Conservation (phyloP, 2,329 filamentous ascomycete species). For the Podosphaera fusca region DNA sequence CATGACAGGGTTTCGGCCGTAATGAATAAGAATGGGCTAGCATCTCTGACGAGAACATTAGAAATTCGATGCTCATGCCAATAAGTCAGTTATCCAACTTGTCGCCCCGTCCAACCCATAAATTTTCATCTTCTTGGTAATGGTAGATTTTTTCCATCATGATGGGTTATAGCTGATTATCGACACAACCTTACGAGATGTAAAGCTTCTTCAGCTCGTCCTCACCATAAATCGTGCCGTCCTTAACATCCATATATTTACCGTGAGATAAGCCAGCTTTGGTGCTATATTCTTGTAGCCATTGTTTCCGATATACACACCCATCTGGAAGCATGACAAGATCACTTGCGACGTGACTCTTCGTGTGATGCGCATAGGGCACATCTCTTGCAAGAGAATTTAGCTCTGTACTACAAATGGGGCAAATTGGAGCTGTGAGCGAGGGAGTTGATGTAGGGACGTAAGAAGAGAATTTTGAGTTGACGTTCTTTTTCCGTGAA, state of each 20-base stretch:
- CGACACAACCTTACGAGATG: constrained; percentile 36
- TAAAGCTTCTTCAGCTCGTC: constrained; percentile 64
- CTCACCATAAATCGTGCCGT: constrained; percentile 40
- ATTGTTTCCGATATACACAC: constrained; percentile 56
- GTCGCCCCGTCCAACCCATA: no score
- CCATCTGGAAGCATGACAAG: constrained; percentile 72
- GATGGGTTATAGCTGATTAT: no score
- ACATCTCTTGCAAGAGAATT: constrained; percentile 76
- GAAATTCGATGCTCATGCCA: no score
- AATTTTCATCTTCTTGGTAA: no score
- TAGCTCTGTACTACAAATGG: constrained; percentile 86
- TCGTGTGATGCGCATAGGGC: constrained; percentile 85
- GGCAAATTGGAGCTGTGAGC: constrained; percentile 48
- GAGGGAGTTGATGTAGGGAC: constrained; percentile 14
- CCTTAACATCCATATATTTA: constrained; percentile 56
- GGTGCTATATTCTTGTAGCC: constrained; percentile 51
- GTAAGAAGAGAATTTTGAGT: constrained; percentile 8
- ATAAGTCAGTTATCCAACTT: no score
- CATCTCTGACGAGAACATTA: no score
- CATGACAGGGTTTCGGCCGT: no score
- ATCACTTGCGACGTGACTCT: constrained; percentile 78
- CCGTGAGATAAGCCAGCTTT: constrained; percentile 49
- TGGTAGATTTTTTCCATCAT: no score
- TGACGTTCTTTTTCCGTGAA: constrained; percentile 19
- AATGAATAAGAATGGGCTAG: no score